Evolutionary conservation across 768 basidiomycete species (phyloP).

Genomic region (Tephrocybe sp.): DNA sequence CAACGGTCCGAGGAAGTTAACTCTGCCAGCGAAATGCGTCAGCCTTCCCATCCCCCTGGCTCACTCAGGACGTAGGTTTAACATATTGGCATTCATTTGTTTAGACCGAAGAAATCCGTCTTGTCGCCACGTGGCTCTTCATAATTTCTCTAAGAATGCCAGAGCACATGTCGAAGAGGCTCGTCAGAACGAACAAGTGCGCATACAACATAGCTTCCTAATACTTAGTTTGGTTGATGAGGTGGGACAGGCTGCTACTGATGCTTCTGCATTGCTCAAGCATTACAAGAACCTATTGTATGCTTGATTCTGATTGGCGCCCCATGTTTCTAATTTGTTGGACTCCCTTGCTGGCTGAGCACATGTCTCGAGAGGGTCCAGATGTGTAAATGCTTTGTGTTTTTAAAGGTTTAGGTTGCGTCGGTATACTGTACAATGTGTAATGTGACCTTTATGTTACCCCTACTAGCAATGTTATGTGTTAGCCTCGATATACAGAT

Average conservation of each 20-base stretch:
- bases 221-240: no score
- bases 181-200: conserved; percentile 35
- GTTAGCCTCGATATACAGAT: conserved; percentile 1
- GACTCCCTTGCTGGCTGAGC: not conserved
- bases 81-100: no score
- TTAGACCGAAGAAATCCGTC: conserved; percentile 28
- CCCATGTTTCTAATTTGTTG: not conserved
- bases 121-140: conserved; percentile 28
- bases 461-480: conserved; percentile 19
- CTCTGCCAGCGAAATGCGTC: conserved; percentile 37
- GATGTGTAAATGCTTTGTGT: not conserved
- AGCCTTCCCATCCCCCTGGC: conserved; percentile 21
- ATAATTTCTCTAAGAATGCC: conserved; percentile 31
- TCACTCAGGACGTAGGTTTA: no score
- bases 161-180: conserved; percentile 33
- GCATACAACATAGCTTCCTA: no score
- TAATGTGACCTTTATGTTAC: conserved; percentile 1
- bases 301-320: conserved; percentile 6
- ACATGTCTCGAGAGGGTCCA: not conserved
- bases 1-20: conserved; percentile 33
- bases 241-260: conserved; percentile 28
- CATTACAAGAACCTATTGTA: conserved; percentile 32
- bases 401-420: not conserved
- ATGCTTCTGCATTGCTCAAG: conserved; percentile 34
- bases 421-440: conserved; percentile 10